Conservation (phyloP, 768 basidiomycete species). For the Asterophora parasitica region DNA sequence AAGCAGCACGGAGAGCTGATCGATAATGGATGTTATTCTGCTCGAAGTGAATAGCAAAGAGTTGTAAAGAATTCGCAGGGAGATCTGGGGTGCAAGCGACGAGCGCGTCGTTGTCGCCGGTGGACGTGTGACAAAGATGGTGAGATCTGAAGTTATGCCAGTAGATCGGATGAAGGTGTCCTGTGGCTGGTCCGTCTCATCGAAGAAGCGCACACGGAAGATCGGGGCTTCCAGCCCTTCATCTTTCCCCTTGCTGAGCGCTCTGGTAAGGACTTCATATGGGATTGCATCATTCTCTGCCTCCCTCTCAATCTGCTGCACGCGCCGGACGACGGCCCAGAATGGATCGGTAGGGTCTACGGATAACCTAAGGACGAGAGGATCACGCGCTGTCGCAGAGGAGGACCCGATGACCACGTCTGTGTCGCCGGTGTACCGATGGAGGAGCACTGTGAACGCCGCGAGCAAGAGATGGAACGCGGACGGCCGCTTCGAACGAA, state of each 20-base stretch:
- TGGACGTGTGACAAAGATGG: constrained; percentile 79
- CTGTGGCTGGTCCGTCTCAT: constrained; percentile 74
- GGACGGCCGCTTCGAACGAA: constrained; percentile 50
- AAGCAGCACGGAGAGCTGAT: constrained; percentile 79
- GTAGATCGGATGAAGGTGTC: constrained; percentile 77
- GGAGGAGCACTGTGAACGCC: constrained; percentile 87
- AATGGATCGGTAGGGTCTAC: constrained; percentile 85
- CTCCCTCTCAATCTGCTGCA: constrained; percentile 80
- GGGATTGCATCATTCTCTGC: constrained; percentile 79
- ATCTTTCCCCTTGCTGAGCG: constrained; percentile 61
- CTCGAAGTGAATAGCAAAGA: constrained; percentile 83
- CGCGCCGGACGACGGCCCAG: constrained; percentile 81
- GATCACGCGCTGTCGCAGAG: constrained; percentile 66
- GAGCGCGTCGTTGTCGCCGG: constrained; percentile 63
- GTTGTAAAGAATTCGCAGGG: constrained; percentile 88
- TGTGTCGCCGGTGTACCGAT: constrained; percentile 93
- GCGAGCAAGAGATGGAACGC: constrained; percentile 89
- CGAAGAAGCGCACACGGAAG: constrained; percentile 96
- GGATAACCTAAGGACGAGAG: constrained; percentile 78
- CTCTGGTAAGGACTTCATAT: constrained; percentile 69
- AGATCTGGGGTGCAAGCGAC: constrained; percentile 68
- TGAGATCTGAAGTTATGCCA: constrained; percentile 86
- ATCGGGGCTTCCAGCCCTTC: constrained; percentile 60
- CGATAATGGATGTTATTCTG: constrained; percentile 74
- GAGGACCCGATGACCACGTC: constrained; percentile 91